Evolutionary conservation across 2,329 filamentous ascomycete species (phyloP).

Genomic region (Aspergillus cejpii): DNA sequence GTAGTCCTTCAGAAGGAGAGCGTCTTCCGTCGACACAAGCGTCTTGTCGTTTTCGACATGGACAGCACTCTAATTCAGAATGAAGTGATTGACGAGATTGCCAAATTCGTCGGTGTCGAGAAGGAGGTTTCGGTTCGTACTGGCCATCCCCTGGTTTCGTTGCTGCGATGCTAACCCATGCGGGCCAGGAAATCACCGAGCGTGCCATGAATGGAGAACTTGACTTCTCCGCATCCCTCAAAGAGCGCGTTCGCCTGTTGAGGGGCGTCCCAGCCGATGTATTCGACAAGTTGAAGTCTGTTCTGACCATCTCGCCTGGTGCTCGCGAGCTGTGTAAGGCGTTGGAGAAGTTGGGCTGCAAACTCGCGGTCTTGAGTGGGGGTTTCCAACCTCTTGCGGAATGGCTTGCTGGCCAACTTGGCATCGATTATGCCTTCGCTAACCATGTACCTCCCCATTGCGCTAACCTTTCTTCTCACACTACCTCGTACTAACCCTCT

Average conservation of each 20-base stretch:
- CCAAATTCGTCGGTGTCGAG: slow-evolving; percentile 74
- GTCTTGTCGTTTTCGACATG: slow-evolving; percentile 96
- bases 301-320: slow-evolving; percentile 75
- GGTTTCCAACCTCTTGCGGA: slow-evolving; percentile 84
- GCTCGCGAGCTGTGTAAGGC: slow-evolving; percentile 66
- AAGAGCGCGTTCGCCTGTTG: slow-evolving; percentile 71
- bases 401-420: slow-evolving; percentile 75
- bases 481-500: not conserved
- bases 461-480: not conserved
- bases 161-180: slow-evolving; percentile 7
- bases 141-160: not conserved
- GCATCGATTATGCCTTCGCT: slow-evolving; percentile 80
- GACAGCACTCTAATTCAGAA: slow-evolving; percentile 95
- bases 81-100: slow-evolving; percentile 94
- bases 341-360: slow-evolving; percentile 71
- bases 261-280: slow-evolving; percentile 72
- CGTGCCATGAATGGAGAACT: slow-evolving; percentile 94
- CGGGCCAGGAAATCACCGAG: slow-evolving; percentile 65
- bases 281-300: slow-evolving; percentile 67
- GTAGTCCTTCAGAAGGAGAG: slow-evolving; percentile 68
- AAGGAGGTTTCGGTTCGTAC: slow-evolving; percentile 61
- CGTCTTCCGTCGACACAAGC: slow-evolving; percentile 69
- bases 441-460: slow-evolving; percentile 57
- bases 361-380: slow-evolving; percentile 83
- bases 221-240: slow-evolving; percentile 79